Evolutionary conservation across 2,329 filamentous ascomycete genomes (phyloP).

Genomic region (Ophiostoma piceae): DNA sequence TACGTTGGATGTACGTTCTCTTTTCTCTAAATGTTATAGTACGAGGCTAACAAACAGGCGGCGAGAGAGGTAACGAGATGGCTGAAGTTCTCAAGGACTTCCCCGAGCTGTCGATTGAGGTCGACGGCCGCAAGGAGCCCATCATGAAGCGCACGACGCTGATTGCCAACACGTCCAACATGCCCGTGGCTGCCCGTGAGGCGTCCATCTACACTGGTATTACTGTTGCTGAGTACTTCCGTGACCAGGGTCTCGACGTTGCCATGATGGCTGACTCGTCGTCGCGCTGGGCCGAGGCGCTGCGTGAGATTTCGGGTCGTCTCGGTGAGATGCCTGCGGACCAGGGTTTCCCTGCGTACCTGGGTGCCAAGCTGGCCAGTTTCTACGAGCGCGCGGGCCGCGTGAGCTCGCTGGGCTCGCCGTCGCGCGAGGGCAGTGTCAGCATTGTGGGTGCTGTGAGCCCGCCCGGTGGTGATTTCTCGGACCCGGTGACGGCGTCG

Average conservation of each 20-base stretch:
- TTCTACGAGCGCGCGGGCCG: conserved; percentile 98
- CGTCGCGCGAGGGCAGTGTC: conserved; percentile 83
- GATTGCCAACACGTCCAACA: conserved; percentile 99
- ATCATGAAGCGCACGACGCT: conserved; percentile 99
- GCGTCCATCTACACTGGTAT: conserved; percentile 98
- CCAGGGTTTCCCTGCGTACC: conserved; percentile 97
- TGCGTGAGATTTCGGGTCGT: conserved; percentile 97
- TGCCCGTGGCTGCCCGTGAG: conserved; percentile 97
- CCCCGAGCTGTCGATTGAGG: conserved; percentile 91
- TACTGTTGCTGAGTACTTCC: conserved; percentile 92
- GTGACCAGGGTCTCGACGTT: conserved; percentile 93
- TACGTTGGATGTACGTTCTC: conserved; percentile 63
- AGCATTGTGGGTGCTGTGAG: conserved; percentile 94
- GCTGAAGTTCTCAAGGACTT: conserved; percentile 99
- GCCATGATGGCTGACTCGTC: conserved; percentile 99
- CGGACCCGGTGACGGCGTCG: conserved; percentile 89
- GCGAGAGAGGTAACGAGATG: conserved; percentile 97
- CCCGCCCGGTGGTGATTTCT: conserved; percentile 97
- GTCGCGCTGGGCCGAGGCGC: conserved; percentile 95
- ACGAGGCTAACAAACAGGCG: conserved; percentile 25
- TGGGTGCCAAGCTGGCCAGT: conserved; percentile 92
- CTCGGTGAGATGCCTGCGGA: conserved; percentile 99
- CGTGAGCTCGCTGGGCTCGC: conserved; percentile 78
- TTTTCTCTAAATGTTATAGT: not conserved
- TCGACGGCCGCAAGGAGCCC: conserved; percentile 90